Percentiles rank a stretch among this genome's conserved stretches.
Conservation (phyloP, 2,329 filamentous ascomycete species). For the Phaeosphaeriaceae sp. region DNA sequence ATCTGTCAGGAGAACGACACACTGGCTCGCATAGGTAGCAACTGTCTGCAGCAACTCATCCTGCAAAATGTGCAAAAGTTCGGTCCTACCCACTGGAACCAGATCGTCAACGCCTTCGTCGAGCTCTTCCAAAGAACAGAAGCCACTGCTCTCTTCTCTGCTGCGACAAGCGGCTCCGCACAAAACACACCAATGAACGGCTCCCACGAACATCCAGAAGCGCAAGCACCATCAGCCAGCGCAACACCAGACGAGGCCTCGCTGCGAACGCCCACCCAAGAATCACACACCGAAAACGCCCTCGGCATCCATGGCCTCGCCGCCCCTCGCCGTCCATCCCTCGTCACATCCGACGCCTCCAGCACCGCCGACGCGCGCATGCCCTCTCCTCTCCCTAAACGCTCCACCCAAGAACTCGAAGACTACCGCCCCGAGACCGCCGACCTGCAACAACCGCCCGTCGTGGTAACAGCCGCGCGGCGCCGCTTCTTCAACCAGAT, state of each 20-base stretch:
- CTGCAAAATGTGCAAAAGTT: constrained; percentile 97
- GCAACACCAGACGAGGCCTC: constrained; percentile 43
- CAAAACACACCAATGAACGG: constrained; percentile 61
- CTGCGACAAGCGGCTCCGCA: constrained; percentile 62
- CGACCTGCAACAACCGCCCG: constrained; percentile 82
- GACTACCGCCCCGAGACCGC: constrained; percentile 78
- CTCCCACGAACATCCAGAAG: constrained; percentile 41
- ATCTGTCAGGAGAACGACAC: constrained; percentile 99
- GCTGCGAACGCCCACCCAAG: constrained; percentile 42
- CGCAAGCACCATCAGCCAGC: constrained; percentile 53
- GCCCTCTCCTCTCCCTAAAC: constrained; percentile 44
- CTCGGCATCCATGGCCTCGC: constrained; percentile 55
- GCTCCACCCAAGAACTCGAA: constrained; percentile 67
- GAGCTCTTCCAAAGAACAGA: constrained; percentile 95
- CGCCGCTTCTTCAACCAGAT: constrained; percentile 98
- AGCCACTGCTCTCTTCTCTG: constrained; percentile 92
- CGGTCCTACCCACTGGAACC: constrained; percentile 83
- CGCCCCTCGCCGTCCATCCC: constrained; percentile 34
- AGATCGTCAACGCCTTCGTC: constrained; percentile 95
- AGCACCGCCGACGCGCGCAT: constrained; percentile 35
- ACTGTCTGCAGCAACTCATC: constrained; percentile 95
- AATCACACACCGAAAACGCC: constrained; percentile 46
- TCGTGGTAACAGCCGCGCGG: constrained; percentile 91
- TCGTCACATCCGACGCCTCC: constrained; percentile 40
- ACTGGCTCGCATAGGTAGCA: constrained; percentile 95